Conservation (phyloP, 2,329 filamentous ascomycete species). For the Albophoma yamanashiensis region DNA sequence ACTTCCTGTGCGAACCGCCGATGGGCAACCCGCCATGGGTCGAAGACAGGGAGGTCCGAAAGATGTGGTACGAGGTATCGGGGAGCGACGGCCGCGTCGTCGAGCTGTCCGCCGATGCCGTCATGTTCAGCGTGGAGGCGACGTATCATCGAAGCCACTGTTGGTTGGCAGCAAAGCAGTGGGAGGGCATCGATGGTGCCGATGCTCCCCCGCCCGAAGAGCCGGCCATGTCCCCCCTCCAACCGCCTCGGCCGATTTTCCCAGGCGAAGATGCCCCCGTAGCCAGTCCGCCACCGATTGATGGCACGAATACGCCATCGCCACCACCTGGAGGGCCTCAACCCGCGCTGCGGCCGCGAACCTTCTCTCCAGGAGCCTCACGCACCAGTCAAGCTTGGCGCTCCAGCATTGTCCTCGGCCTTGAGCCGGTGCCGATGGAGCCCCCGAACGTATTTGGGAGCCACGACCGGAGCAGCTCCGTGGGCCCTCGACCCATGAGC, state of each 20-base stretch:
- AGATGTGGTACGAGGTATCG: slow-evolving; percentile 66
- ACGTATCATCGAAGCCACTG: slow-evolving; percentile 49
- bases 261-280: slow-evolving; percentile 16
- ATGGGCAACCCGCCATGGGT: slow-evolving; percentile 66
- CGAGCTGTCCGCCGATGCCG: slow-evolving; percentile 47
- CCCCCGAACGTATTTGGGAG: slow-evolving; percentile 15
- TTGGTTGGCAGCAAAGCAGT: slow-evolving; percentile 41
- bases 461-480: slow-evolving; percentile 24
- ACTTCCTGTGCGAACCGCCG: slow-evolving; percentile 70
- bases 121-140: slow-evolving; percentile 51
- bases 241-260: slow-evolving; percentile 26
- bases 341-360: slow-evolving; percentile 25
- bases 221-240: slow-evolving; percentile 24
- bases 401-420: slow-evolving; percentile 31
- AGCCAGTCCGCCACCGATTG: slow-evolving; percentile 9
- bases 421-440: slow-evolving; percentile 30
- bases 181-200: slow-evolving; percentile 28
- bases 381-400: slow-evolving; percentile 23
- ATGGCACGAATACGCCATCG: slow-evolving; percentile 14
- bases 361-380: slow-evolving; percentile 24
- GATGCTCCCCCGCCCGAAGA: slow-evolving; percentile 16
- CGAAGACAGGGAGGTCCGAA: slow-evolving; percentile 50
- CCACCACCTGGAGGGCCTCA: slow-evolving; percentile 12
- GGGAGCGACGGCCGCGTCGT: slow-evolving; percentile 45
- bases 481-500: slow-evolving; percentile 20